phyloP scores from a whole-genome alignment of 2,329 filamentous ascomycete species.

The Allantophomopsis lycopodina region DNA sequence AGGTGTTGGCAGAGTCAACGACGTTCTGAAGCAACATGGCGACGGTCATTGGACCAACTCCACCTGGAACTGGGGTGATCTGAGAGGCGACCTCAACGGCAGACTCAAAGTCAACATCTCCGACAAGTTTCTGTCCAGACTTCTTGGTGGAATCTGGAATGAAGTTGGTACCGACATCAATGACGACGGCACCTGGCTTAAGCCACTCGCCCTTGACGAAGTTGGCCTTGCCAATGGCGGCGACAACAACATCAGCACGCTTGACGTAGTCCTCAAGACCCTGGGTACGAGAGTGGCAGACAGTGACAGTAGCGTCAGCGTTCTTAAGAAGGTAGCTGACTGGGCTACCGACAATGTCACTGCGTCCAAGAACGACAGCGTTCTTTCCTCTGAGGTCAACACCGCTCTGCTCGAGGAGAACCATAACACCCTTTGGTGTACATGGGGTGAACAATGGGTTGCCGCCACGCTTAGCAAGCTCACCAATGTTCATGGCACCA shows the following conservation, averaged over 20 bases:
- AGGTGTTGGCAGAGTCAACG: conserved; percentile 68
- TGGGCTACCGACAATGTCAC: conserved; percentile 94
- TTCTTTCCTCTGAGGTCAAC: conserved; percentile 39
- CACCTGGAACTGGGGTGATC: conserved; percentile 92
- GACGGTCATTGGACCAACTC: conserved; percentile 97
- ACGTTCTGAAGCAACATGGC: conserved; percentile 97
- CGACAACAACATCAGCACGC: conserved; percentile 78
- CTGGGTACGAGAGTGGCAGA: conserved; percentile 83
- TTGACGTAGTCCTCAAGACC: conserved; percentile 63
- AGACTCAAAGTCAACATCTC: conserved; percentile 85
- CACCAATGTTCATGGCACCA: conserved; percentile 85
- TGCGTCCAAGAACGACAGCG: conserved; percentile 50
- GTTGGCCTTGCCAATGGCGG: conserved; percentile 74
- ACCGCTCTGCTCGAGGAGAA: conserved; percentile 70
- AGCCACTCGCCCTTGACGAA: conserved; percentile 95
- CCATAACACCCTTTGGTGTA: conserved; percentile 96
- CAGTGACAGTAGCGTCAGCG: conserved; percentile 89
- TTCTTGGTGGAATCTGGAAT: conserved; percentile 81
- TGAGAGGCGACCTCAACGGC: conserved; percentile 76
- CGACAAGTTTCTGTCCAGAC: conserved; percentile 82
- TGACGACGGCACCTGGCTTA: conserved; percentile 88
- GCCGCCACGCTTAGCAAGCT: conserved; percentile 90
- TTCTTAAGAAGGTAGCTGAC: conserved; percentile 93
- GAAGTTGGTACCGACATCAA: conserved; percentile 97
- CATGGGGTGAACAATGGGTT: conserved; percentile 83